Conservation (phyloP, 2,329 filamentous ascomycete species). For the Scedosporium minutisporum region DNA sequence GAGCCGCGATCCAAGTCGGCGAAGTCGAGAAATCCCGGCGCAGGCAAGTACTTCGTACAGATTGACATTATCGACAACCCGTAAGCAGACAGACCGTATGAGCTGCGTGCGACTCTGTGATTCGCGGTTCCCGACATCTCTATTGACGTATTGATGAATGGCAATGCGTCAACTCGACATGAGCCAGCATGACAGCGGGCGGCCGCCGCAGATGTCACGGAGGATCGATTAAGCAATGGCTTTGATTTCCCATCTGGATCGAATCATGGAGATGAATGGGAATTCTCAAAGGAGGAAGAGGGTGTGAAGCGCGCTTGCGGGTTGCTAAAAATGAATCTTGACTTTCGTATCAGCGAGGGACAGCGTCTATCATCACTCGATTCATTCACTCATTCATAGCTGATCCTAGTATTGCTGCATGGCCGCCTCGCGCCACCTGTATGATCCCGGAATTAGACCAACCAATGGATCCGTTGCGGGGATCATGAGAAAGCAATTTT, state of each 20-base stretch:
- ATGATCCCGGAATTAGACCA: not conserved
- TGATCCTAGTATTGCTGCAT: not conserved
- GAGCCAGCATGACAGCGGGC: too few relatives aligned
- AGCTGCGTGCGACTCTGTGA: not conserved
- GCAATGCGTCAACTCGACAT: not conserved
- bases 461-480: not conserved
- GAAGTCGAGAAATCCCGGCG: too few relatives aligned
- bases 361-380: not conserved
- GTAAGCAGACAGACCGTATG: not conserved
- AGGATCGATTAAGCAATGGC: not conserved
- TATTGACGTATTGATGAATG: not conserved
- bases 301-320: not conserved
- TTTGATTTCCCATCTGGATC: not conserved
- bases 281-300: not conserved
- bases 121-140: not conserved
- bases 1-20: too few relatives aligned
- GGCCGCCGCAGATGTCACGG: too few relatives aligned
- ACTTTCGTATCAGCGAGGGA: not conserved
- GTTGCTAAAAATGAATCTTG: not conserved
- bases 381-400: not conserved
- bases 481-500: not conserved
- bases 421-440: not conserved
- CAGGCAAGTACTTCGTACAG: too few relatives aligned
- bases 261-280: not conserved
- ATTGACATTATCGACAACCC: too few relatives aligned